These are phyloP conservation scores for Torulaspora franciscae DNA, from an alignment of 805 yeast species.

Conservation along the genomic window DNA sequence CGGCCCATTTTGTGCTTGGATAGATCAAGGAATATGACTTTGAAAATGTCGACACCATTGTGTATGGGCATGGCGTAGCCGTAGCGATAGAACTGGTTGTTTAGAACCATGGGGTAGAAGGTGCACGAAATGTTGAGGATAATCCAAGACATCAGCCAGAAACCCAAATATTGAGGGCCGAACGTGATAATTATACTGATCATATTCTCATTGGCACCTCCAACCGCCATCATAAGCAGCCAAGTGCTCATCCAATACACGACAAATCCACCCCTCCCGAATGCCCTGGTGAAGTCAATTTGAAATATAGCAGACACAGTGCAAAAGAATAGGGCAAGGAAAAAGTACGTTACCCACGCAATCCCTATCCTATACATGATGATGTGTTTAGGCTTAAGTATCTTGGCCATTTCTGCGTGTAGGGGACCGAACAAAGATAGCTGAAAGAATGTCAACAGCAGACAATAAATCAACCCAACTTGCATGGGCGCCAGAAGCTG, in stretches of 20 bases:
- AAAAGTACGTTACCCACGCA: constrained; percentile 50
- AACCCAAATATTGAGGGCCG: constrained; percentile 62
- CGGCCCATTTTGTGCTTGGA: constrained; percentile 55
- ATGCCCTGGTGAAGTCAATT: constrained; percentile 51
- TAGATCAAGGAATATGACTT: constrained; percentile 53
- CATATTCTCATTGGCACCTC: constrained; percentile 66
- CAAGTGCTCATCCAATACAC: constrained; percentile 68
- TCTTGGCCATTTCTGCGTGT: constrained; percentile 46
- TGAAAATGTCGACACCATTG: constrained; percentile 56
- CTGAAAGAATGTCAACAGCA: constrained; percentile 69
- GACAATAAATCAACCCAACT: constrained; percentile 67
- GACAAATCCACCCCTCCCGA: constrained; percentile 66
- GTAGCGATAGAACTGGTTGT: constrained; percentile 53
- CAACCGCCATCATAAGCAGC: constrained; percentile 69
- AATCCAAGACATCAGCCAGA: constrained; percentile 71
- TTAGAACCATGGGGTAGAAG: constrained; percentile 57
- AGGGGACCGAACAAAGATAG: constrained; percentile 53
- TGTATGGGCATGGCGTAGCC: constrained; percentile 69
- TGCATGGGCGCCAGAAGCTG: constrained; percentile 63
- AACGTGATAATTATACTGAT: constrained; percentile 47
- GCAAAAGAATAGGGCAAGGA: constrained; percentile 54
- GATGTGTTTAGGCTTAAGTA: constrained; percentile 43
- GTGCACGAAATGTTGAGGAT: constrained; percentile 64
- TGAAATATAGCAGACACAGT: constrained; percentile 65
- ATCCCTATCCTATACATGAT: constrained; percentile 48